Evolutionary conservation across 2,329 filamentous ascomycete genomes (phyloP), one percentile per base, ranked within the genome.

Genomic region (Fusarium pseudograminearum): DNA sequence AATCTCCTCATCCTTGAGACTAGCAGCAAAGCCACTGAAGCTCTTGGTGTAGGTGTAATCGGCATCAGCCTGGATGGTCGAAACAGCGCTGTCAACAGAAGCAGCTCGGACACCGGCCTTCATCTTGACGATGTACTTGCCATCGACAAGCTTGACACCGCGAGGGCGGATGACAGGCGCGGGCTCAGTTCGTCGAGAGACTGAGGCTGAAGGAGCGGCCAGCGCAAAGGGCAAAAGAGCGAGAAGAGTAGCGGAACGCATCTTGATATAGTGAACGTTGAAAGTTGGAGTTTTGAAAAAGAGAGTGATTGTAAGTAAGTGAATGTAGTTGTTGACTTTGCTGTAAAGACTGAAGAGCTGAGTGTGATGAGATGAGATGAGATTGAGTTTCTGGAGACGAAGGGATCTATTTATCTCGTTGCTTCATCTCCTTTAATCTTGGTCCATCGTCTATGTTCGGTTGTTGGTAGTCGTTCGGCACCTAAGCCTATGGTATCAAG

Each of bases 71-170:
- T 65, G 56, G 58, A 80, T 76, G n/a, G 47, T 65, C 12, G 59
- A 57, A 16, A 81, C 69, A 52, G 74, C 73, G 18, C 63, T 56
- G 31, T 55, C 57, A 45, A 79, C 62, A 8, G 76, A 71, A 36
- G 73, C 44, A 45, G 60, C 41, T 8, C 46, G 46, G 28, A 71
- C 42, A 12, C 68, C 68, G 34, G 50, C 64, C 72, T 76, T 78
- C 71, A 81, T 77, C 69, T 77, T 79, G 70, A 81, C 73, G 33
- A 81, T 81, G 74, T 77, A 81, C 68, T 77, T 80, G 73, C 76
- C 77, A 48, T 77, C 75, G 36, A 81, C 63, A 54, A 77, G 61
- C 63, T 76, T 61, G 44, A 68, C 74, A 33, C 71, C 76, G 14
- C 77, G 77, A 45, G 79, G 76, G 22, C 75, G 70, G 41, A 80